A percentile compares a stretch with the other conserved stretches of the same genome.
Conservation (phyloP, 2,329 filamentous ascomycete species). For the Calonectria honghensis region DNA sequence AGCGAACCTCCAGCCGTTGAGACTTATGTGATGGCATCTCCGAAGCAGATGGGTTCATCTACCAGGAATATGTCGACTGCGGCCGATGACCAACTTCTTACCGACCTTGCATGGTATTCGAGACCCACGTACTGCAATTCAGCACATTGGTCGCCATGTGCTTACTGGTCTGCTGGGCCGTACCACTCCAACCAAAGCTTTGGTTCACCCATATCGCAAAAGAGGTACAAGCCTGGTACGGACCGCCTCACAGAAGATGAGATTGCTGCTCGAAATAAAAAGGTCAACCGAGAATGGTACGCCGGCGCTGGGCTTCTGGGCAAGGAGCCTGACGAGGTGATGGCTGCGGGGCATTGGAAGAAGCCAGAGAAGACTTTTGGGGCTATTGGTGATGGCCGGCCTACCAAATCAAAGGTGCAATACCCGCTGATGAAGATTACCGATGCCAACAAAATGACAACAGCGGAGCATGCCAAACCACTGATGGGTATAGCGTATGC, state of each 20-base stretch:
- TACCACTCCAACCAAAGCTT: constrained; percentile 34
- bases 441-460: constrained; percentile 62
- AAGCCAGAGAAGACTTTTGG: constrained; percentile 58
- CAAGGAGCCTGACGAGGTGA: constrained; percentile 57
- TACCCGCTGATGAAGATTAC: constrained; percentile 59
- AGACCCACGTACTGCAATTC: constrained; percentile 4
- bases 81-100: constrained; percentile 15
- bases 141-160: constrained; percentile 30
- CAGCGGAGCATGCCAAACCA: constrained; percentile 63
- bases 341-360: constrained; percentile 57
- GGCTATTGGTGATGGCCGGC: constrained; percentile 62
- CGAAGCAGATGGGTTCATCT: constrained; percentile 5
- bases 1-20: constrained; percentile 29
- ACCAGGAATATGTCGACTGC: constrained; percentile 28
- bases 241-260: constrained; percentile 50
- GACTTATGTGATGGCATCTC: constrained; percentile 5
- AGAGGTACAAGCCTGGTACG: constrained; percentile 46
- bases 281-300: constrained; percentile 63
- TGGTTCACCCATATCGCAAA: constrained; percentile 21
- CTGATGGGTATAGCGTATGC: constrained; percentile 65
- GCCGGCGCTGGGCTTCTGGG: constrained; percentile 60
- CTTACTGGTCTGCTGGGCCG: constrained; percentile 31
- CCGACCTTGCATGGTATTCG: constrained; percentile 11
- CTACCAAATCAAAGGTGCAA: constrained; percentile 48
- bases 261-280: constrained; percentile 52